Evolutionary conservation across 495 filamentous ascomycete genomes (phyloP).

Genomic region (Parachaetomium inaequale): DNA sequence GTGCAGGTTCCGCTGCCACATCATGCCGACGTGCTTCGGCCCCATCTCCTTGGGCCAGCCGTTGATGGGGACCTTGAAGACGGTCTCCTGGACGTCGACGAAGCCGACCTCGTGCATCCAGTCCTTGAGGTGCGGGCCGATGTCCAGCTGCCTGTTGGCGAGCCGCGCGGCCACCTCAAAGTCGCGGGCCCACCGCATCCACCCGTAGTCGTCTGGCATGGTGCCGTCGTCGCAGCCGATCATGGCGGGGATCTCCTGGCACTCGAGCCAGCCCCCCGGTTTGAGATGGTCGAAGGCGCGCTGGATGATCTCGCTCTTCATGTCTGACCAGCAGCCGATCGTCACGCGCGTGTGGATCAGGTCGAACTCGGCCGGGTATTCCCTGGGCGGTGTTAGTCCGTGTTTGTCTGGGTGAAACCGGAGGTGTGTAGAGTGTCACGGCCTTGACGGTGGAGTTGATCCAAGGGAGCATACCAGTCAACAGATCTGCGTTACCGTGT

Average conservation of each 20-base stretch:
- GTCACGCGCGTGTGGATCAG: constrained; percentile 51
- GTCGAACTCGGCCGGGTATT: constrained; percentile 35
- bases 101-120: constrained; percentile 62
- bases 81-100: constrained; percentile 55
- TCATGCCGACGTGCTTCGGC: constrained; percentile 33
- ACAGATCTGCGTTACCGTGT: constrained; percentile 32
- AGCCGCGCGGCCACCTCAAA: constrained; percentile 46
- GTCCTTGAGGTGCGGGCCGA: constrained; percentile 49
- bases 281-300: constrained; percentile 48
- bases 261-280: constrained; percentile 65
- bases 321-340: constrained; percentile 45
- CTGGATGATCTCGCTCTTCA: constrained; percentile 37
- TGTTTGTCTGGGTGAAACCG: neutral
- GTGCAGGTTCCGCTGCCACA: constrained; percentile 36
- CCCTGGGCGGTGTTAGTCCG: constrained; percentile 26
- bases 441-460: neutral
- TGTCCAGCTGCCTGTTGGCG: constrained; percentile 49
- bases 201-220: constrained; percentile 41
- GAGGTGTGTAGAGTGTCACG: neutral
- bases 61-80: constrained; percentile 57
- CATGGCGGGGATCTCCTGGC: constrained; percentile 58
- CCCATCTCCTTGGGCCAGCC: constrained; percentile 41
- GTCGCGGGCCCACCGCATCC: constrained; percentile 52
- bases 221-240: constrained; percentile 60
- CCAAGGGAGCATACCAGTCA: constrained; percentile 32